Conservation (phyloP, 1,284 basidiomycete species). For the Sanguinoderma infundibulare region DNA sequence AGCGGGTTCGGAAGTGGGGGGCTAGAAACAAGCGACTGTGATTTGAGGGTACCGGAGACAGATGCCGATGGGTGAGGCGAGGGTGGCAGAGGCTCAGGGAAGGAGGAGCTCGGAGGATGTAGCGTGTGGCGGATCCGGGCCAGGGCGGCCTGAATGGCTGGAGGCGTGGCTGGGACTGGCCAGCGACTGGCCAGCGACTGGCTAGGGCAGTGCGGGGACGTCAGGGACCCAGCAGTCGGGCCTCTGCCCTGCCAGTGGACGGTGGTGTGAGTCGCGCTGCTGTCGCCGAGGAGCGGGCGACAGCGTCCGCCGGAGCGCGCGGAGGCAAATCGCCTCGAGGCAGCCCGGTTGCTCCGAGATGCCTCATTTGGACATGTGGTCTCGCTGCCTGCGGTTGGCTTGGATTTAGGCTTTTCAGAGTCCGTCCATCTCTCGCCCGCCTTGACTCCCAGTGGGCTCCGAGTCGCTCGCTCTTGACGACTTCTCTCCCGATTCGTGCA, state of each 20-base stretch:
- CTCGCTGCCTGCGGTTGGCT: neutral
- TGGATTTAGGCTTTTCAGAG: neutral
- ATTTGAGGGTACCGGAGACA: conserved; percentile 23
- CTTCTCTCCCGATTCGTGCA: neutral
- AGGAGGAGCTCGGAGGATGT: conserved; percentile 6
- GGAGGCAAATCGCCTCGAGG: conserved; percentile 5
- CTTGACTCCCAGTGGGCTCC: no score
- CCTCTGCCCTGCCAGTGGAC: no score
- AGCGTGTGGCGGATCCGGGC: neutral
- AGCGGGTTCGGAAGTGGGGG: conserved; percentile 1
- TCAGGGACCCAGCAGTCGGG: neutral
- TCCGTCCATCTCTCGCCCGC: neutral
- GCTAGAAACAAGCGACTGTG: conserved; percentile 8
- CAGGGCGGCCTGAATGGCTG: conserved; percentile 4
- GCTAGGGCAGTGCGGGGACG: neutral
- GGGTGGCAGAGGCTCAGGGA: conserved; percentile 2
- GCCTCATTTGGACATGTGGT: neutral
- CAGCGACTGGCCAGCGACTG: no score
- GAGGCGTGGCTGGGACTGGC: neutral
- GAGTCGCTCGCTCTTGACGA: no score
- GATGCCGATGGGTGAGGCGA: conserved; percentile 15
- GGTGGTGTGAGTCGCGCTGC: no score
- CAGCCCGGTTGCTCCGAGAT: neutral
- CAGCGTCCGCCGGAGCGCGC: neutral
- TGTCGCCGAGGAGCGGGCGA: neutral